Evolutionary conservation across 2,329 filamentous ascomycete species (phyloP).

Genomic region (Colletotrichum graminicola): DNA sequence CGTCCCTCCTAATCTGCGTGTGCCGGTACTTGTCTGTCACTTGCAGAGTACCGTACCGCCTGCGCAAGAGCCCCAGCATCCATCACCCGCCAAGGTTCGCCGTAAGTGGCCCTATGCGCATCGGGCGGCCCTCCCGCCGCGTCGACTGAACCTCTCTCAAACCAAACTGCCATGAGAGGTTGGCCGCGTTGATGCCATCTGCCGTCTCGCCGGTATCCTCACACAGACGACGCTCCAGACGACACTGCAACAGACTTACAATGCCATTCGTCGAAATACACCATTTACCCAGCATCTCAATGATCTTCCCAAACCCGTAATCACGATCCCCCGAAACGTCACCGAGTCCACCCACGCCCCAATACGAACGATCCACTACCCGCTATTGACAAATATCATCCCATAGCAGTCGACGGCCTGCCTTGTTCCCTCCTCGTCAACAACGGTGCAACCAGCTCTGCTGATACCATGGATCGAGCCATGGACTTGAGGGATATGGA

Average conservation of each 20-base stretch:
- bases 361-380: slow-evolving; percentile 35
- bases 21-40: not conserved
- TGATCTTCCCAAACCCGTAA: slow-evolving; percentile 17
- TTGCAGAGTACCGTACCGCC: slow-evolving; percentile 13
- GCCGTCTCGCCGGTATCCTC: slow-evolving; percentile 3
- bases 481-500: slow-evolving; percentile 44
- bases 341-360: not conserved
- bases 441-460: not conserved
- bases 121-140: slow-evolving; percentile 12
- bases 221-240: not conserved
- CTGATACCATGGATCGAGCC: slow-evolving; percentile 31
- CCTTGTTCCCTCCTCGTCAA: slow-evolving; percentile 11
- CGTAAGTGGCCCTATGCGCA: slow-evolving; percentile 18
- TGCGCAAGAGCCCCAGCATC: slow-evolving; percentile 21
- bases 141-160: slow-evolving; percentile 9
- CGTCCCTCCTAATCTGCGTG: not conserved
- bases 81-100: slow-evolving; percentile 26
- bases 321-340: slow-evolving; percentile 16
- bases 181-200: slow-evolving; percentile 7
- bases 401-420: slow-evolving; percentile 19
- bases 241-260: not conserved
- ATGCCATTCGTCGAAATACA: slow-evolving; percentile 23
- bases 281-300: not conserved
- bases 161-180: not conserved
- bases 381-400: slow-evolving; percentile 21